Percentiles rank a stretch among this genome's conserved stretches.
Conservation (phyloP, 129 eudicot species). For the Ambrosia trifida region DNA sequence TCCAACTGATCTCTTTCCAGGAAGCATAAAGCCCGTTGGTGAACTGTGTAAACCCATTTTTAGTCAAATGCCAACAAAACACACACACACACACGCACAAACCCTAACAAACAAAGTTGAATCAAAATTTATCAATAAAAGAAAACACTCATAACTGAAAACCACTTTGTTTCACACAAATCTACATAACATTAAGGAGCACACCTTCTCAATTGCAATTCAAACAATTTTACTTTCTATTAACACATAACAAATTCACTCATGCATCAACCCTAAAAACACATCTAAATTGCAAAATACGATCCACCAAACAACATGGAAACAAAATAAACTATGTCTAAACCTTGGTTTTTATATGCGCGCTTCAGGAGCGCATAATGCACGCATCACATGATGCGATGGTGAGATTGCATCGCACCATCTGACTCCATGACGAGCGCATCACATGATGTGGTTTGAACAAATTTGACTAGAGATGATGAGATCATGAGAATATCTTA, state of each 20-base stretch:
- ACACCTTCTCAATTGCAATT: background rate
- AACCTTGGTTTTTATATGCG: background rate
- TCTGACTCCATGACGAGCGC: too few species aligned
- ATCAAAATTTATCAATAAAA: conserved; percentile 10
- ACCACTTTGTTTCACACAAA: conserved; percentile 6
- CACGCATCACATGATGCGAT: too few species aligned
- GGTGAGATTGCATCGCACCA: too few species aligned
- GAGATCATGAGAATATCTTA: too few species aligned
- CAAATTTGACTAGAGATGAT: too few species aligned
- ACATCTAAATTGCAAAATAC: conserved; percentile 1
- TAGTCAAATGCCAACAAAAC: conserved; percentile 18
- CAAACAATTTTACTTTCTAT: background rate
- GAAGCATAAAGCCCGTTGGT: conserved; percentile 86
- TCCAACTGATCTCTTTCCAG: conserved; percentile 76
- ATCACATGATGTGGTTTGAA: too few species aligned
- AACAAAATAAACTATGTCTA: background rate
- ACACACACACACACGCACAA: background rate
- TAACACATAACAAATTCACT: background rate
- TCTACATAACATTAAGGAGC: background rate
- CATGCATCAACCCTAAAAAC: conserved; percentile 16
- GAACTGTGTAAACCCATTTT: conserved; percentile 50
- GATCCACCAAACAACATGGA: conserved; percentile 4
- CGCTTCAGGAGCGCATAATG: too few species aligned
- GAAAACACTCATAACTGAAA: background rate
- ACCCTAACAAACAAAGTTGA: background rate